Percentiles rank a stretch among this genome's conserved stretches.
Conservation (phyloP, 2,329 filamentous ascomycete species). For the Penicillium glabrum region DNA sequence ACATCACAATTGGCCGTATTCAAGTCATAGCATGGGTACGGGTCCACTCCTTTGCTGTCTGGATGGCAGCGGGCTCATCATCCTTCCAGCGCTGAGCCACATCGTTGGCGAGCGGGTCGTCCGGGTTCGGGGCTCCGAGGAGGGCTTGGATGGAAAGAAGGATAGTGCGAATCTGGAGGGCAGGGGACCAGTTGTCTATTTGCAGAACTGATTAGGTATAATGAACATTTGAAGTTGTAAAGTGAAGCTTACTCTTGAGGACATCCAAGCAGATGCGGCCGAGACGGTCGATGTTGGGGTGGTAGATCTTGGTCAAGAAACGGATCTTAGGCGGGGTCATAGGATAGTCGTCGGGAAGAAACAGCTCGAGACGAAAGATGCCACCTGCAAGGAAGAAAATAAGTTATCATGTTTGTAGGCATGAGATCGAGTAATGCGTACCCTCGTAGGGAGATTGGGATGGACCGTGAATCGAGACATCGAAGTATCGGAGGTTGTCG, state of each 20-base stretch:
- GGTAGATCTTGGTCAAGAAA: conserved; percentile 98
- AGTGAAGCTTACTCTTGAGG: conserved; percentile 72
- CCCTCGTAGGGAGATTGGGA: conserved; percentile 93
- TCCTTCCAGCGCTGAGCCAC: conserved; percentile 99
- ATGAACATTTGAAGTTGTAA: not conserved
- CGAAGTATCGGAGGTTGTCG: conserved; percentile 96
- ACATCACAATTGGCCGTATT: conserved; percentile 27
- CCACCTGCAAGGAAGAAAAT: conserved; percentile 55
- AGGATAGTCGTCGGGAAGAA: conserved; percentile 96
- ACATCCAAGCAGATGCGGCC: conserved; percentile 97
- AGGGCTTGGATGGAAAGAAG: conserved; percentile 98
- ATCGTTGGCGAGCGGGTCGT: conserved; percentile 96
- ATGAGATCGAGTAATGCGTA: conserved; percentile 35
- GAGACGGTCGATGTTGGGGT: conserved; percentile 97
- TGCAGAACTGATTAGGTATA: conserved; percentile 8
- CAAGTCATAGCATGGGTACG: conserved; percentile 69
- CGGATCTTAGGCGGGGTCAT: conserved; percentile 99
- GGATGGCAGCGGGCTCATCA: conserved; percentile 86
- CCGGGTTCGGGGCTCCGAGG: conserved; percentile 92
- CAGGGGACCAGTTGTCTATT: conserved; percentile 95
- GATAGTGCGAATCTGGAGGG: conserved; percentile 95
- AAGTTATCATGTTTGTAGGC: conserved; percentile 4
- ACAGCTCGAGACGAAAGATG: conserved; percentile 94
- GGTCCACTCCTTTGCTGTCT: conserved; percentile 91
- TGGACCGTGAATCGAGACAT: conserved; percentile 93